Conservation (phyloP, 2,329 filamentous ascomycete species). For the Neonectria neomacrospora region DNA sequence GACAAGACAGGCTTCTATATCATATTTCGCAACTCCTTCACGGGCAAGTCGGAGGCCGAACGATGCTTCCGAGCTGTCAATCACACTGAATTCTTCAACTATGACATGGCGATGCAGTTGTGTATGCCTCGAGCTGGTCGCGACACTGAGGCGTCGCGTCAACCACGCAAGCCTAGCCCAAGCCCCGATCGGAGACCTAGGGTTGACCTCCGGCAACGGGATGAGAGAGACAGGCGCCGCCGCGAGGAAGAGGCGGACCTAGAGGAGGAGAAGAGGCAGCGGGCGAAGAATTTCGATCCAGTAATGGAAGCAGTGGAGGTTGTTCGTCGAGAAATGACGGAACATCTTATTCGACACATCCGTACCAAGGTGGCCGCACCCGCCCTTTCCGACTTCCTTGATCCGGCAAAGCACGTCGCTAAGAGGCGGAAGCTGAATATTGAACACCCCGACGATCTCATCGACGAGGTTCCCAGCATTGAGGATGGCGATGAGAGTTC, state of each 20-base stretch:
- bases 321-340: slow-evolving; percentile 81
- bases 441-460: slow-evolving; percentile 70
- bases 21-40: slow-evolving; percentile 82
- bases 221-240: slow-evolving; percentile 71
- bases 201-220: slow-evolving; percentile 51
- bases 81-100: slow-evolving; percentile 88
- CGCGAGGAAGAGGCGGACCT: slow-evolving; percentile 83
- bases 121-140: slow-evolving; percentile 52
- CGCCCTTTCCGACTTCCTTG: slow-evolving; percentile 81
- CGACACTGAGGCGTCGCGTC: slow-evolving; percentile 39
- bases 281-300: slow-evolving; percentile 91
- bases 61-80: slow-evolving; percentile 83
- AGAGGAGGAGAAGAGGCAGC: slow-evolving; percentile 89
- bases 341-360: slow-evolving; percentile 89
- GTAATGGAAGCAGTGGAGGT: slow-evolving; percentile 83
- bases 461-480: slow-evolving; percentile 60
- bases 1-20: slow-evolving; percentile 92
- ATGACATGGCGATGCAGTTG: slow-evolving; percentile 89
- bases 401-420: slow-evolving; percentile 82
- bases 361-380: slow-evolving; percentile 88
- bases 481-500: slow-evolving; percentile 72
- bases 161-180: slow-evolving; percentile 49
- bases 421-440: slow-evolving; percentile 85
- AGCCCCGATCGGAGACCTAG: slow-evolving; percentile 48
- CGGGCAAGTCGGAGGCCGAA: slow-evolving; percentile 82